Percentiles rank a stretch among this genome's conserved stretches.
Conservation (phyloP, 192 early-diverging fungal species). For the Rhizophagus sp. region DNA sequence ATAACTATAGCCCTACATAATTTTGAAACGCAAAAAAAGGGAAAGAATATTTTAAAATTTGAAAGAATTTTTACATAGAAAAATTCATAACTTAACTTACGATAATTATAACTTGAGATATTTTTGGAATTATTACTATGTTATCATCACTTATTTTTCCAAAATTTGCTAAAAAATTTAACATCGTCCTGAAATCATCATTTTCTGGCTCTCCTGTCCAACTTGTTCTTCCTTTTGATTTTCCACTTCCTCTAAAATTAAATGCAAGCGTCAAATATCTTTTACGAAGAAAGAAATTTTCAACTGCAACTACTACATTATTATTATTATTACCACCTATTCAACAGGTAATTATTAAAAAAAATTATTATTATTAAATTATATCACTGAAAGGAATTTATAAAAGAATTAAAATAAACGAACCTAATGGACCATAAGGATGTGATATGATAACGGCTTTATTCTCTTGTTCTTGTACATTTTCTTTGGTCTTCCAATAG, state of each 20-base stretch:
- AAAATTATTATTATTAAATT: not conserved
- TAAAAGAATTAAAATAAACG: not conserved
- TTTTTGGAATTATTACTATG: slow-evolving; percentile 4
- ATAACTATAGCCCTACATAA: slow-evolving; percentile 28
- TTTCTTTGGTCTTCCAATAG: not conserved
- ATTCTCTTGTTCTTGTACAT: not conserved
- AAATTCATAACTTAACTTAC: slow-evolving; percentile 15
- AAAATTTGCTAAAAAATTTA: slow-evolving; percentile 39
- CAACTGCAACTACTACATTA: slow-evolving; percentile 22
- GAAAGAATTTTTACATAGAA: not conserved
- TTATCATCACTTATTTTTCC: not conserved
- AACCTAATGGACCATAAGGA: slow-evolving; percentile 46
- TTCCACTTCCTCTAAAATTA: slow-evolving; percentile 46
- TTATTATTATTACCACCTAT: slow-evolving; percentile 24
- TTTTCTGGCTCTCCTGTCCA: slow-evolving; percentile 44
- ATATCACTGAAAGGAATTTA: not conserved
- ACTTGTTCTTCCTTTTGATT: slow-evolving; percentile 42
- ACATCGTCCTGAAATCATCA: slow-evolving; percentile 40
- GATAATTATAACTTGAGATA: slow-evolving; percentile 4
- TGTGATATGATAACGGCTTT: slow-evolving; percentile 46
- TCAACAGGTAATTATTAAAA: not conserved
- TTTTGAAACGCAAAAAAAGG: no score
- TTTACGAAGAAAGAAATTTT: slow-evolving; percentile 11
- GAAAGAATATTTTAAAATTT: not conserved
- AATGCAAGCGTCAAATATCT: slow-evolving; percentile 39